Evolutionary conservation across 2,329 filamentous ascomycete species (phyloP), one percentile per base, ranked within the genome.

Genomic region (Chaetomiaceae sp.): DNA sequence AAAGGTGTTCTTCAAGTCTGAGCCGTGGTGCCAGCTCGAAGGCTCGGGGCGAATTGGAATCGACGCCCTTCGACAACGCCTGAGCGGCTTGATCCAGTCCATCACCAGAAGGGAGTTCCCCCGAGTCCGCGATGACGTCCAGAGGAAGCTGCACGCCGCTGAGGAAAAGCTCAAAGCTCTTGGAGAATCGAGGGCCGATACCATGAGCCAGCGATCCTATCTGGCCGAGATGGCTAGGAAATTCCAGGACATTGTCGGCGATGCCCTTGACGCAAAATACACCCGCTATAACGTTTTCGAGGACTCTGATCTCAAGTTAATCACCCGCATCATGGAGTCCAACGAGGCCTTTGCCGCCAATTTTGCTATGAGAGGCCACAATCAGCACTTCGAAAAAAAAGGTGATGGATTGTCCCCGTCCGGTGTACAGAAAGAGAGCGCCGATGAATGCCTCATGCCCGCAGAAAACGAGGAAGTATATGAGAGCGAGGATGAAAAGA

Each of bases 41-140:
- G 11, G 24, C 30, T 33, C 30, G 30, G 39, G 22, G 15, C 39
- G 30, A 6, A 32, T 34, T 15, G 39, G 39, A 15, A 32, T 33
- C 30, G 14, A 22, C n/a, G 39, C 39, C 29, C 39, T 42, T 22
- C 39, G 29, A 17, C 3, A 50, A 5, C 38, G 46, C 36, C 57
- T 73, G 0, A 56, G 58, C 0, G 58, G 63, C 0, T 61, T 73
- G 0, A 60, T 72, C 0, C 56, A 61, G 36, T 60, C 67, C 1
- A 60, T 68, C 0, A 67, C 68, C 6, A 65, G 64, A 22, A 15
- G 57, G 62, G 37, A 64, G 29, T 62, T 67, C 1, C 64, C 65
- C 4, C 53, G 61, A 8, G 62, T 69, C 1, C 59, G 52, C 7
- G 35, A 29, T n/a, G 19, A 42, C 19, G 4, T 42, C 6, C 30